Percentiles rank a stretch among this genome's conserved stretches.
Conservation (phyloP, 305 asterid species). For the Lippia alba region DNA sequence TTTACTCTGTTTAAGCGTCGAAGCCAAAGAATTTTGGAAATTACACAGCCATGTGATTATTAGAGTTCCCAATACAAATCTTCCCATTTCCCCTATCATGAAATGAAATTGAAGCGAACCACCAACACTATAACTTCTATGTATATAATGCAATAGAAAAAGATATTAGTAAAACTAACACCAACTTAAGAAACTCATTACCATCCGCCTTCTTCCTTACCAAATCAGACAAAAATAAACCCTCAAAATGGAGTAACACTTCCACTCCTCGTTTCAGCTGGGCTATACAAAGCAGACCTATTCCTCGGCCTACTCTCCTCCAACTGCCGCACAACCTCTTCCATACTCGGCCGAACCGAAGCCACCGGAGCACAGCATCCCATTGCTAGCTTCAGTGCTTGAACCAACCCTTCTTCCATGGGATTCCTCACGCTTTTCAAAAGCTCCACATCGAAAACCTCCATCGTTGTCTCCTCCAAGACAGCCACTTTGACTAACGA, state of each 20-base stretch:
- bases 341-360: slow-evolving; percentile 88
- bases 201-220: background rate
- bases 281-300: slow-evolving; percentile 96
- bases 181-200: slow-evolving; percentile 29
- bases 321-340: slow-evolving; percentile 89
- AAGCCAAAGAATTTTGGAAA: too few relatives aligned
- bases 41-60: too few relatives aligned
- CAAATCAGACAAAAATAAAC: slow-evolving; percentile 35
- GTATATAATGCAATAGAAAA: slow-evolving; percentile 26
- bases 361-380: slow-evolving; percentile 98
- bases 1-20: too few relatives aligned
- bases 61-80: too few relatives aligned
- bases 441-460: slow-evolving; percentile 85
- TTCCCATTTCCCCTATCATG: background rate
- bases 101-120: background rate
- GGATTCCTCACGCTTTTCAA: slow-evolving; percentile 87
- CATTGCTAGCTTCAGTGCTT: slow-evolving; percentile 95
- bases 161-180: slow-evolving; percentile 26
- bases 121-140: slow-evolving; percentile 22
- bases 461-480: slow-evolving; percentile 96
- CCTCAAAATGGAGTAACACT: slow-evolving; percentile 88
- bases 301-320: slow-evolving; percentile 97
- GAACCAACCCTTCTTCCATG: slow-evolving; percentile 96
- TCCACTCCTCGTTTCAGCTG: slow-evolving; percentile 96
- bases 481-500: slow-evolving; percentile 94